A percentile compares a stretch with the other conserved stretches of the same genome.
These are phyloP conservation scores for Beta macrorhiza DNA, from an alignment of 179 eudicot genomes.

Conservation along the genomic window DNA sequence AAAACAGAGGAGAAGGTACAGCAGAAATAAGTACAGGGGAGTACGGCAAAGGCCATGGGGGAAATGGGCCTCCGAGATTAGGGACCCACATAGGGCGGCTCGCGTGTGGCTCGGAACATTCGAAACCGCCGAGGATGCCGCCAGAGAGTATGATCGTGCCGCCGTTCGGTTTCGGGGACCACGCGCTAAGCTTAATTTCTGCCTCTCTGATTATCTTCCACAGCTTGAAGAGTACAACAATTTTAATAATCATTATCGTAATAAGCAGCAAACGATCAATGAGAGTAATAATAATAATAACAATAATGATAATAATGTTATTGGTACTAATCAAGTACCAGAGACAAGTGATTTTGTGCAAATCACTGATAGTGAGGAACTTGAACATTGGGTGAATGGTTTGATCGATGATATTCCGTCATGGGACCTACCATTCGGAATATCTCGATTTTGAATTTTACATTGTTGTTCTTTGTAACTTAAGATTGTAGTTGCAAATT, in stretches of 20 bases:
- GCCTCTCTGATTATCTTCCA: slow-evolving; percentile 31
- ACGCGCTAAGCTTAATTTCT: slow-evolving; percentile 49
- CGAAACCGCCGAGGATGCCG: slow-evolving; percentile 51
- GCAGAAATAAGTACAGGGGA: slow-evolving; percentile 46
- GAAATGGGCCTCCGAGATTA: slow-evolving; percentile 61
- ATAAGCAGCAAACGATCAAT: neutral
- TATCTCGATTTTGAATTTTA: neutral
- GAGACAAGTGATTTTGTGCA: slow-evolving; percentile 20
- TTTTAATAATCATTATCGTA: neutral
- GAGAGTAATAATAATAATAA: neutral
- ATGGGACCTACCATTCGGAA: neutral
- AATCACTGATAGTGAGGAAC: slow-evolving; percentile 31
- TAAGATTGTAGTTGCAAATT: neutral
- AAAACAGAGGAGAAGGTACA: slow-evolving; percentile 19
- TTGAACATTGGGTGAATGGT: slow-evolving; percentile 38
- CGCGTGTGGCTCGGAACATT: slow-evolving; percentile 60
- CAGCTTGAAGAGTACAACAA: slow-evolving; percentile 11
- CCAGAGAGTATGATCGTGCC: slow-evolving; percentile 51
- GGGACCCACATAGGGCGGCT: slow-evolving; percentile 38
- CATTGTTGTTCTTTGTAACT: neutral
- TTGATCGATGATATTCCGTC: slow-evolving; percentile 29
- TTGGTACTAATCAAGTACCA: neutral
- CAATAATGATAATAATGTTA: neutral
- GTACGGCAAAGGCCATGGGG: slow-evolving; percentile 63
- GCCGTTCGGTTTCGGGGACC: slow-evolving; percentile 46